Evolutionary conservation across 2,329 filamentous ascomycete species (phyloP).

Genomic region (Dactylellina parvicollis): DNA sequence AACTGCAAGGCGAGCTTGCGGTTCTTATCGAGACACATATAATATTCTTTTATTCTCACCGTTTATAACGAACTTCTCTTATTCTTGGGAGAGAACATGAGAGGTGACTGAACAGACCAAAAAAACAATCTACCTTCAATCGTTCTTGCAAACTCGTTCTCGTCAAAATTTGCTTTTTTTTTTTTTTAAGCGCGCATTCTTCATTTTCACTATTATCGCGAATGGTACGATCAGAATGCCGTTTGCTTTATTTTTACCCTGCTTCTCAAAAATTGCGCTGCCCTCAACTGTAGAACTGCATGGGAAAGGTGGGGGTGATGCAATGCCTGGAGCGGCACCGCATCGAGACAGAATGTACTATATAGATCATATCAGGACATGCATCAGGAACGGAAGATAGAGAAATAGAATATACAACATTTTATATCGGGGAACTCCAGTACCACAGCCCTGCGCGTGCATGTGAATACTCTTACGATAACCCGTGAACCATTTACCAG

Average conservation of each 20-base stretch:
- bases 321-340: background rate
- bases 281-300: slow-evolving; percentile 17
- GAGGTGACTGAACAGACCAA: slow-evolving; percentile 6
- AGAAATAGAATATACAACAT: slow-evolving; percentile 17
- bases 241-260: slow-evolving; percentile 29
- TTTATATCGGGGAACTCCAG: slow-evolving; percentile 15
- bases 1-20: background rate
- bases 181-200: slow-evolving; percentile 10
- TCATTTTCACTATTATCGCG: slow-evolving; percentile 8
- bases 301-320: slow-evolving; percentile 21
- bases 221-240: slow-evolving; percentile 34
- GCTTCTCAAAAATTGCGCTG: slow-evolving; percentile 15
- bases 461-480: background rate
- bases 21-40: background rate
- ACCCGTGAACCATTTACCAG: background rate
- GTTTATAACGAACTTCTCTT: background rate
- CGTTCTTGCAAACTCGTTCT: slow-evolving; percentile 4
- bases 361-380: slow-evolving; percentile 23
- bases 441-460: background rate
- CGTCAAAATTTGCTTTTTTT: background rate
- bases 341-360: slow-evolving; percentile 49
- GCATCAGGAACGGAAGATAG: slow-evolving; percentile 17
- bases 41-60: slow-evolving; percentile 2
- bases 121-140: slow-evolving; percentile 22
- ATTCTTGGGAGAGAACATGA: slow-evolving; percentile 2